Evolutionary conservation across 176 grass and related monocot genomes (phyloP), one percentile per base, ranked within the genome.

Genomic region (Aegilops sharonensis): DNA sequence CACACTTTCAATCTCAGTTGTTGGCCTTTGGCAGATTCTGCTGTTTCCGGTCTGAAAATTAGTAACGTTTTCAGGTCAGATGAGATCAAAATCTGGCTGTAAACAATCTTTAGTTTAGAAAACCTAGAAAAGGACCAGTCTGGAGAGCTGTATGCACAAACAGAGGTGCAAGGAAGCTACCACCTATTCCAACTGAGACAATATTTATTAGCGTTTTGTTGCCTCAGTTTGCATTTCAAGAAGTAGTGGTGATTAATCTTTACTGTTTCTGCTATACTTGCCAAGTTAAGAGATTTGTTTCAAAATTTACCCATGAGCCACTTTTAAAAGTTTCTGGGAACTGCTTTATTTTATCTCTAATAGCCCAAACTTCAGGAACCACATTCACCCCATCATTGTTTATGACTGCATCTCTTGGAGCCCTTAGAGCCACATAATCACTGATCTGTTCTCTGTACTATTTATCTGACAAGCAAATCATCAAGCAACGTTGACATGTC

Each of bases 91-190:
- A 64, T 3, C 5, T 47, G 12, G 27, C 32, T 18, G 37, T 40
- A 59, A 56, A 78, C 31, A 20, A 25, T 59, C n/a, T 54, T 20
- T 5, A 14, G 48, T 21, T 15, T 20, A 42, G 18, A 71, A 3
- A 50, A 56, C 36, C 62, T 72, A 83, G 17, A 31, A 89, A 24
- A 68, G 27, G 59, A 99, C 94, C 92, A 74, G 90, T 94, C 67
- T 94, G 90, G 69, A 99, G 97, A 20, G 92, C 83, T 9, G 92
- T 85, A 87, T 98, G 92, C 76, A 96, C 92, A 70, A 98, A 98
- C 27, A 98, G 84, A 75, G 97, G 94, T 24, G 94, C 97, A 68
- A 98, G 87, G 89, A 95, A 98, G 69, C 97, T 99, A 78, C 97
- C 97, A 42, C 94, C 94, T 85, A 98, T 98, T 84, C 96, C 96